Evolutionary conservation across 73 alveolate species (phyloP).

Genomic region (Tetrahymena malaccensis): DNA sequence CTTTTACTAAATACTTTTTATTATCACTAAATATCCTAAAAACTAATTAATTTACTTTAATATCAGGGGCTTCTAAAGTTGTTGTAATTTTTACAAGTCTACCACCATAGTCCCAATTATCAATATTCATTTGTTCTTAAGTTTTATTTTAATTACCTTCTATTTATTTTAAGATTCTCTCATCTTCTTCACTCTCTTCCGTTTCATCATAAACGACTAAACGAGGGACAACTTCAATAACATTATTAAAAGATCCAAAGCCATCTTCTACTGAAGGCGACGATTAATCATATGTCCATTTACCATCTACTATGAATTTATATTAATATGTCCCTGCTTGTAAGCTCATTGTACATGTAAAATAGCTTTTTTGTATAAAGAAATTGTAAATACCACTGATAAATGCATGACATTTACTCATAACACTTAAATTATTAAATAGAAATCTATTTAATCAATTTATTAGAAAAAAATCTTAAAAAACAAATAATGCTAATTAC

Average conservation of each 20-base stretch:
- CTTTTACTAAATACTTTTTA: background rate
- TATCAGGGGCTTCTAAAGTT: background rate
- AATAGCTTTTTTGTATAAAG: background rate
- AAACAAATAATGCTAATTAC: background rate
- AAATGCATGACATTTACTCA: background rate
- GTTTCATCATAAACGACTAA: background rate
- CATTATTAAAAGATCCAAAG: background rate
- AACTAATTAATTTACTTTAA: background rate
- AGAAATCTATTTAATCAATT: no score
- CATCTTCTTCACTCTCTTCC: background rate
- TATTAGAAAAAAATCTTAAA: background rate
- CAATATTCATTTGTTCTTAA: background rate
- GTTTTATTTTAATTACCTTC: background rate
- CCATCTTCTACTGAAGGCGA: background rate
- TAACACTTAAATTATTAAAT: background rate
- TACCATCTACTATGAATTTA: background rate
- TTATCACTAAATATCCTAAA: background rate
- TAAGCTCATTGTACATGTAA: background rate
- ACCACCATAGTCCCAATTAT: background rate
- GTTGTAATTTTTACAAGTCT: background rate
- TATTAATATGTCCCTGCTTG: background rate
- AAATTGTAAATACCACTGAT: background rate
- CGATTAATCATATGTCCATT: background rate
- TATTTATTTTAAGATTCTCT: background rate
- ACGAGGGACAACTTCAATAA: background rate